Conservation (phyloP, 805 yeast species). For the Myxozyma lipomycoides region DNA sequence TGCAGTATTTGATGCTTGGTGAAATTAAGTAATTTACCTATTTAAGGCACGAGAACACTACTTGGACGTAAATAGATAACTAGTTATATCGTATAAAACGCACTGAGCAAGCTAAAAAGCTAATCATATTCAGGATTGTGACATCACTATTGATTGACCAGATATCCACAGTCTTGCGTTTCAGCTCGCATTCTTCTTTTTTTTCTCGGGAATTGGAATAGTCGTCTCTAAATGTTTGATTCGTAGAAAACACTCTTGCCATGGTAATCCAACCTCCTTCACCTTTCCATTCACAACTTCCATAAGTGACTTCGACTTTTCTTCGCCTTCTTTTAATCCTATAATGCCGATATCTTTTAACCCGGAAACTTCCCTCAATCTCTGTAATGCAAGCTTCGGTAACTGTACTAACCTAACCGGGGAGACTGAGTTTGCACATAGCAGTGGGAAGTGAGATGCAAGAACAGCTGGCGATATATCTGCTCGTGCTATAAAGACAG, state of each 20-base stretch:
- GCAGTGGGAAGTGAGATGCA: conserved; percentile 27
- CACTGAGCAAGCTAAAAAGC: too few relatives aligned
- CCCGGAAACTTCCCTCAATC: conserved; percentile 8
- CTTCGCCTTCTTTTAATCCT: conserved; percentile 11
- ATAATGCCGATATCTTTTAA: conserved; percentile 18
- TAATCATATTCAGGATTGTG: too few relatives aligned
- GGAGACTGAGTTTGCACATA: conserved; percentile 17
- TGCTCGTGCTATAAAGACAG: conserved; percentile 26
- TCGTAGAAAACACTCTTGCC: conserved; percentile 10
- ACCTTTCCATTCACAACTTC: conserved; percentile 9
- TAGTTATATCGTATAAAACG: too few relatives aligned
- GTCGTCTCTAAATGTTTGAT: conserved; percentile 17
- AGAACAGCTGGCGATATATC: conserved; percentile 30
- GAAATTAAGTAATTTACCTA: too few relatives aligned
- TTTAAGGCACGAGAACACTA: too few relatives aligned
- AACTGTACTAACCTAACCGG: conserved; percentile 19
- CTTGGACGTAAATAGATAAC: too few relatives aligned
- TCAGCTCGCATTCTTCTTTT: too few relatives aligned
- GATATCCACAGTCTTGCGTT: too few relatives aligned
- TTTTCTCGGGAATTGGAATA: too few relatives aligned
- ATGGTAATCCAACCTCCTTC: conserved; percentile 5
- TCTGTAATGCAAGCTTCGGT: conserved; percentile 12
- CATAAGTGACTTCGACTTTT: conserved; percentile 5
- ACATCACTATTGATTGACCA: too few relatives aligned
- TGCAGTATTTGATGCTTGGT: too few relatives aligned